Evolutionary conservation across 2,329 filamentous ascomycete species (phyloP), one percentile per base, ranked within the genome.

Genomic region (Aspergillus ochraceoroseus): DNA sequence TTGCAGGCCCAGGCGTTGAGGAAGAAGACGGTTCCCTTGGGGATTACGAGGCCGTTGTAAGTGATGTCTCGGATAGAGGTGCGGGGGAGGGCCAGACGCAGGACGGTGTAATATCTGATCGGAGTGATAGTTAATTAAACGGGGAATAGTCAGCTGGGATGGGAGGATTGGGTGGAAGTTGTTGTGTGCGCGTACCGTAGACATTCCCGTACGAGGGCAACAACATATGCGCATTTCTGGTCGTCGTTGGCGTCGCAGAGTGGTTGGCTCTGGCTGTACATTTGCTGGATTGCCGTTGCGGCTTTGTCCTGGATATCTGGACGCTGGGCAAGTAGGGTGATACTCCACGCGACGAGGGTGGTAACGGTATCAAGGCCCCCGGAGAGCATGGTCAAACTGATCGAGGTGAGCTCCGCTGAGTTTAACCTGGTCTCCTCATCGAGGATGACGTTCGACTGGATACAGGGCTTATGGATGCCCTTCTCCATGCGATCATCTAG

Each of bases 1-100:
- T 83, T 83, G 52, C 80, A 83, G 2, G 79, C 79, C 79, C 79
- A 83, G 0, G 78, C 76, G 43, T 83, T 84, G 17, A 83, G 62
- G 57, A 82, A 83, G 23, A 82, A 70, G 0, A 81, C 75, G 1
- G 77, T 81, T 0, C 78, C 79, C 30, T 75, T 74, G 1, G 80
- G 79, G 27, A 83, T 80, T 4, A 71, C 56, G 20, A 72, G 70
- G 12, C 73, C 77, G 7, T 79, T 61, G 43, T 82, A 82, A 0
- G 65, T 62, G 2, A 83, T 67, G 37, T 81, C 77, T 47, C 73
- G 75, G 40, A 80, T 74, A 0, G 79, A 80, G 0, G 74, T 75
- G 7, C 79, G 71, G 1, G 80, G 80, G 1, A 83, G 70, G 2
- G 76, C 75, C 1, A 84, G 68, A 2, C 79, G 69, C 8, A 83